These are phyloP conservation scores for Saksenaea oblongispora DNA, from an alignment of 371 early-diverging fungal species.

Conservation along the genomic window DNA sequence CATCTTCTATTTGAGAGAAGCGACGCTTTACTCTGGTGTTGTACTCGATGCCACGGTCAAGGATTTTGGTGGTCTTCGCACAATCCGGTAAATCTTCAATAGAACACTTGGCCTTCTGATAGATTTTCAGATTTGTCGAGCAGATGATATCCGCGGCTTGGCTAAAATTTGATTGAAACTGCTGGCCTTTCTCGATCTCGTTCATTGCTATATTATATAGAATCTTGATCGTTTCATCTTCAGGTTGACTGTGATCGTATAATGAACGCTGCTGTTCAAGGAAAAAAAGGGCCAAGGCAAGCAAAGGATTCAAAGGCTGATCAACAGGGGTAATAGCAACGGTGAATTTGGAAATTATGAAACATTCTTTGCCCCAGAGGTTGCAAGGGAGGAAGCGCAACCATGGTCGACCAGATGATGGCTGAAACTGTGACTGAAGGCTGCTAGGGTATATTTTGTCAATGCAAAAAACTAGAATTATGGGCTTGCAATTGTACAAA, in stretches of 20 bases:
- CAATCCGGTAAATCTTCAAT: background rate
- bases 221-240: background rate
- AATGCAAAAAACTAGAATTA: constrained; percentile 6
- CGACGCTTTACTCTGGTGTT: background rate
- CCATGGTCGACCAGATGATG: background rate
- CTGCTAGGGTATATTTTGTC: constrained; percentile 2
- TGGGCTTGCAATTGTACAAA: constrained; percentile 1
- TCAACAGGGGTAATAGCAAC: background rate
- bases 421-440: constrained; percentile 17
- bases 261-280: background rate
- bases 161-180: background rate
- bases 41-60: background rate
- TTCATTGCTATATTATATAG: background rate
- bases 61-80: background rate
- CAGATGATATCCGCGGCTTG: background rate
- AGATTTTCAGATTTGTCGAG: background rate
- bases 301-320: background rate
- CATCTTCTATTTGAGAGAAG: background rate
- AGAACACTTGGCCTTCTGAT: background rate
- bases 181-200: background rate
- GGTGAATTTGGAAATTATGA: background rate
- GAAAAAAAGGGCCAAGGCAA: background rate
- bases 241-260: background rate
- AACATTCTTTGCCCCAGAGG: background rate
- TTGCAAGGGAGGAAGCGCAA: background rate